phyloP scores from a whole-genome alignment of 179 eudicot genomes.

The Camellia oleifera region DNA sequence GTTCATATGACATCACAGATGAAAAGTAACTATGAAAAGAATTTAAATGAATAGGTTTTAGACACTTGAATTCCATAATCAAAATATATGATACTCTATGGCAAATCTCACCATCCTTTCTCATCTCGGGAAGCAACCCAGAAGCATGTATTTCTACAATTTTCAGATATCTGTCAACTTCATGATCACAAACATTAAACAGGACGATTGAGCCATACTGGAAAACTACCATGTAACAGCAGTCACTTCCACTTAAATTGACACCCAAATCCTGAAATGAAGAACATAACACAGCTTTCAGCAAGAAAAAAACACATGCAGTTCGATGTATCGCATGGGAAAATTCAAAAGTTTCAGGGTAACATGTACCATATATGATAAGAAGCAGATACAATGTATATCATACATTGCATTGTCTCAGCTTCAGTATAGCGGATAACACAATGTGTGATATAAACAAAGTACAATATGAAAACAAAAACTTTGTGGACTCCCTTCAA shows the following conservation, averaged over 20 bases:
- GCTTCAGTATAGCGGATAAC: not conserved
- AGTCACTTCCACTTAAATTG: constrained; percentile 70
- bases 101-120: constrained; percentile 79
- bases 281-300: constrained; percentile 7
- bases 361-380: not conserved
- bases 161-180: constrained; percentile 76
- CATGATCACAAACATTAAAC: constrained; percentile 81
- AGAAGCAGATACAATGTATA: not conserved
- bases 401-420: not conserved
- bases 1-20: not conserved
- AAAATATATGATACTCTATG: not conserved
- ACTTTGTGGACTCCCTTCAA: not conserved
- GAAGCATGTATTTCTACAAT: constrained; percentile 74
- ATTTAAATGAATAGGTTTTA: not conserved
- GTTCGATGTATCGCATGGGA: not conserved
- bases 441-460: not conserved
- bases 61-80: constrained; percentile 1
- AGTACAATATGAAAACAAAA: constrained; percentile 1
- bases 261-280: constrained; percentile 67
- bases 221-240: constrained; percentile 85
- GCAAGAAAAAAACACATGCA: not conserved
- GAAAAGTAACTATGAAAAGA: not conserved
- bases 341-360: not conserved
- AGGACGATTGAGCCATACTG: constrained; percentile 94
- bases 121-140: constrained; percentile 83